phyloP scores from a whole-genome alignment of 768 basidiomycete genomes.

The Auriscalpium orientale region DNA sequence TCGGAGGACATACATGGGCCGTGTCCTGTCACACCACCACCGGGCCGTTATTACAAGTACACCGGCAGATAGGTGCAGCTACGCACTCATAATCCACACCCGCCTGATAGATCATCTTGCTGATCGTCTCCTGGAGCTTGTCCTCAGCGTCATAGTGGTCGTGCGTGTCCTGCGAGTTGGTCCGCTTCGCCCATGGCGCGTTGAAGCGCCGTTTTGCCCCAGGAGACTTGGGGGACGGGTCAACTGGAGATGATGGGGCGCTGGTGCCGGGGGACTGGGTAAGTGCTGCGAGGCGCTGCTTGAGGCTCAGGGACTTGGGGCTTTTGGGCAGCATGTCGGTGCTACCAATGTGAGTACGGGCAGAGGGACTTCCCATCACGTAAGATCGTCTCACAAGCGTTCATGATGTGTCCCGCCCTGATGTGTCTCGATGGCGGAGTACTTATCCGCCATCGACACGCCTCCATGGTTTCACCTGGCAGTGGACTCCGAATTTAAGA shows the following conservation, averaged over 20 bases:
- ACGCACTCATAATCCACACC: slow-evolving; percentile 86
- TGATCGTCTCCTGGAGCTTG: slow-evolving; percentile 56
- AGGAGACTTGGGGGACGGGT: slow-evolving; percentile 22
- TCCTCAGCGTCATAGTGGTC: slow-evolving; percentile 25
- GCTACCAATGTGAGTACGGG: too few species aligned
- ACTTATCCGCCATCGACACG: too few species aligned
- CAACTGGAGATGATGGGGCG: slow-evolving; percentile 31
- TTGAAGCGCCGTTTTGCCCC: slow-evolving; percentile 33
- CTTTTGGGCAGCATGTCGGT: neutral
- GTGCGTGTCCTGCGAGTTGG: slow-evolving; percentile 18
- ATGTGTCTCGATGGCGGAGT: too few species aligned
- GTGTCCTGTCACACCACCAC: slow-evolving; percentile 45
- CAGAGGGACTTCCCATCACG: too few species aligned
- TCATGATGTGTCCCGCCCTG: too few species aligned
- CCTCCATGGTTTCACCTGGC: too few species aligned
- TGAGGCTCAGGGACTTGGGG: slow-evolving; percentile 35
- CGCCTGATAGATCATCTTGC: slow-evolving; percentile 76
- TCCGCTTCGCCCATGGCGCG: slow-evolving; percentile 44
- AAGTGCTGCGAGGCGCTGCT: slow-evolving; percentile 60
- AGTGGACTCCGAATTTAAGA: too few species aligned
- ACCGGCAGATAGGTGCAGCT: neutral
- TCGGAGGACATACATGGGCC: slow-evolving; percentile 57
- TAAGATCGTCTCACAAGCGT: too few species aligned
- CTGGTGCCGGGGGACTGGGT: slow-evolving; percentile 44
- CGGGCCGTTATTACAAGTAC: slow-evolving; percentile 7